Evolutionary conservation across 1,284 basidiomycete species (phyloP).

Genomic region (Microbotryum silenes-acaulis): DNA sequence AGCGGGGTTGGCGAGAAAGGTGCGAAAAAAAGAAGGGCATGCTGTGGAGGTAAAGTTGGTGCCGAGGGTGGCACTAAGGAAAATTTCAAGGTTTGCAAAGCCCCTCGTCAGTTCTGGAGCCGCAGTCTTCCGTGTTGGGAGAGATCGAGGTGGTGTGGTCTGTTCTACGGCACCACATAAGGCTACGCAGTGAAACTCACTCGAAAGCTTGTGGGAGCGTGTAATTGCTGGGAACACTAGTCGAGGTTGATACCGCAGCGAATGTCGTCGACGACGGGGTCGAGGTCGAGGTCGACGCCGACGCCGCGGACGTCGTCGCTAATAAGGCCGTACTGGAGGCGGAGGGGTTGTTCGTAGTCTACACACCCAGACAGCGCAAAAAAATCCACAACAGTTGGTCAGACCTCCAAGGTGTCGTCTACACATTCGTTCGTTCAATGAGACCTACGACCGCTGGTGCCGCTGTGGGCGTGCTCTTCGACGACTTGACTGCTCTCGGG

Average conservation of each 20-base stretch:
- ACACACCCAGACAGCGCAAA: too few species aligned
- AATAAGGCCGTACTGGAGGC: neutral
- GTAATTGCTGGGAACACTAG: slow-evolving; percentile 20
- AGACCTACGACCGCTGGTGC: too few species aligned
- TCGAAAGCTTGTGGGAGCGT: slow-evolving; percentile 28
- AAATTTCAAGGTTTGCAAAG: neutral
- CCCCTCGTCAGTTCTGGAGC: neutral
- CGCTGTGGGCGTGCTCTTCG: too few species aligned
- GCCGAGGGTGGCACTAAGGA: slow-evolving; percentile 30
- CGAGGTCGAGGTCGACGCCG: neutral
- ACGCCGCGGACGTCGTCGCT: neutral
- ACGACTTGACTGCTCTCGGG: too few species aligned
- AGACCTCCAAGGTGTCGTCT: too few species aligned
- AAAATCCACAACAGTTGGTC: too few species aligned
- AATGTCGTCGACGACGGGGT: neutral
- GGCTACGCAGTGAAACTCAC: slow-evolving; percentile 9
- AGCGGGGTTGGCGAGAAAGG: slow-evolving; percentile 30
- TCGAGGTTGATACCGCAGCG: neutral
- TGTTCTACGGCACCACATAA: neutral
- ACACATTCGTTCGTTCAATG: too few species aligned
- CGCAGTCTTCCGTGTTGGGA: neutral
- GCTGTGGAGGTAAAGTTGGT: slow-evolving; percentile 31
- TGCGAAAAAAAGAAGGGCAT: slow-evolving; percentile 33
- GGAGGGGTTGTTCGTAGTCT: neutral
- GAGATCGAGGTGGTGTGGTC: neutral